phyloP scores from a whole-genome alignment of 208 protist genomes.

The Crithidia expoeki region DNA sequence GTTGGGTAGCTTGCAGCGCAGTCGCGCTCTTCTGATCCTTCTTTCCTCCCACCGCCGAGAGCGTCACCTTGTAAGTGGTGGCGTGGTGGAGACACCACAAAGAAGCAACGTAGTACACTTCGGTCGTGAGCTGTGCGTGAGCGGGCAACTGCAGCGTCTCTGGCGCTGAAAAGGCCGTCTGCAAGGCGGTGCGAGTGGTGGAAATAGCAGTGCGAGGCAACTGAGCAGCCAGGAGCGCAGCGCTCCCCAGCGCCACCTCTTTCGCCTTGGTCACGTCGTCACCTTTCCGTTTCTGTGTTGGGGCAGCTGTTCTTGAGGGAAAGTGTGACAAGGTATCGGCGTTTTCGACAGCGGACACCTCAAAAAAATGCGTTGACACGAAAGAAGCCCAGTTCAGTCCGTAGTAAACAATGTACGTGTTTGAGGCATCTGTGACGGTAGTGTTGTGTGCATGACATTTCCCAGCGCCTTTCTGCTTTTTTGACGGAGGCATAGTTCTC shows the following conservation, averaged over 20 bases:
- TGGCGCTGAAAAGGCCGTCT: not conserved
- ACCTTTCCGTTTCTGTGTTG: no score
- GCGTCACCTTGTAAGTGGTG: slow-evolving; percentile 21
- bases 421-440: not conserved
- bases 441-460: no score
- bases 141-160: not conserved
- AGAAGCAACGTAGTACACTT: slow-evolving; percentile 23
- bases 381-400: slow-evolving; percentile 31
- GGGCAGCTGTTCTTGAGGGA: no score
- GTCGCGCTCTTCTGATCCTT: not conserved
- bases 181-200: not conserved
- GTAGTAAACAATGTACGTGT: not conserved
- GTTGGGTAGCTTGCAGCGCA: not conserved
- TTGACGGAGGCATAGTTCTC: not conserved
- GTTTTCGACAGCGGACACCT: not conserved
- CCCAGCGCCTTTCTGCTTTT: not conserved
- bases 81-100: slow-evolving; percentile 37
- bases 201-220: slow-evolving; percentile 4
- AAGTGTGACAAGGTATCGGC: no score
- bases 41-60: not conserved
- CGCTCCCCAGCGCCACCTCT: slow-evolving; percentile 1
- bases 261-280: not conserved
- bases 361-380: slow-evolving; percentile 10
- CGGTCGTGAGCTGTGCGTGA: not conserved
- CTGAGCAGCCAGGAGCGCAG: slow-evolving; percentile 2